Conservation (phyloP, 306 rosid genomes). For the Crotalaria pallida region DNA sequence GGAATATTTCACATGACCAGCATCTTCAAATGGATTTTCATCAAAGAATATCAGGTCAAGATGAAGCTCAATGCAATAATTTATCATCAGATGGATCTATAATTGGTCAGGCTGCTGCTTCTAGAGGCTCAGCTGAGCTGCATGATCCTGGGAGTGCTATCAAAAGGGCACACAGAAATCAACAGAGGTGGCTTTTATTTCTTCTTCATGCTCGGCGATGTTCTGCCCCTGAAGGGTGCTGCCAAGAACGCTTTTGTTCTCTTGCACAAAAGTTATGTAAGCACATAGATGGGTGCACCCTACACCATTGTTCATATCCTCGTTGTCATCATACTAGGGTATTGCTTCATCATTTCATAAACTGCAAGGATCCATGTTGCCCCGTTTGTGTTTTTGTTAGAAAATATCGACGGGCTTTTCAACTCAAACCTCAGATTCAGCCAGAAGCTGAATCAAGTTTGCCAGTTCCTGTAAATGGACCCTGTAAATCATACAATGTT, state of each 20-base stretch:
- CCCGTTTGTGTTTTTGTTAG: slow-evolving; percentile 88
- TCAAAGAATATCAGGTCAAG: slow-evolving; percentile 52
- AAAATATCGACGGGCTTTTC: slow-evolving; percentile 36
- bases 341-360: slow-evolving; percentile 64
- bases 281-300: slow-evolving; percentile 59
- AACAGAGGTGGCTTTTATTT: slow-evolving; percentile 93
- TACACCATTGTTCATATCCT: slow-evolving; percentile 40
- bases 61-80: slow-evolving; percentile 82
- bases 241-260: slow-evolving; percentile 57
- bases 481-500: slow-evolving; percentile 48
- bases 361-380: slow-evolving; percentile 57
- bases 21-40: slow-evolving; percentile 34
- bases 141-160: slow-evolving; percentile 27
- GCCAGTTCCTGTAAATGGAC: slow-evolving; percentile 49
- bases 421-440: slow-evolving; percentile 30
- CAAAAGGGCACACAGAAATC: slow-evolving; percentile 49
- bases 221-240: slow-evolving; percentile 72
- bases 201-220: slow-evolving; percentile 82
- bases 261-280: slow-evolving; percentile 62
- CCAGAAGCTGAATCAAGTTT: slow-evolving; percentile 41
- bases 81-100: slow-evolving; percentile 64
- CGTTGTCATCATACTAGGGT: slow-evolving; percentile 68
- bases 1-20: slow-evolving; percentile 35
- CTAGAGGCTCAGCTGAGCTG: slow-evolving; percentile 42
- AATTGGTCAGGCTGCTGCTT: slow-evolving; percentile 49